Conservation (phyloP, 257 asterid species). For the Solanum corneliomulleri region DNA sequence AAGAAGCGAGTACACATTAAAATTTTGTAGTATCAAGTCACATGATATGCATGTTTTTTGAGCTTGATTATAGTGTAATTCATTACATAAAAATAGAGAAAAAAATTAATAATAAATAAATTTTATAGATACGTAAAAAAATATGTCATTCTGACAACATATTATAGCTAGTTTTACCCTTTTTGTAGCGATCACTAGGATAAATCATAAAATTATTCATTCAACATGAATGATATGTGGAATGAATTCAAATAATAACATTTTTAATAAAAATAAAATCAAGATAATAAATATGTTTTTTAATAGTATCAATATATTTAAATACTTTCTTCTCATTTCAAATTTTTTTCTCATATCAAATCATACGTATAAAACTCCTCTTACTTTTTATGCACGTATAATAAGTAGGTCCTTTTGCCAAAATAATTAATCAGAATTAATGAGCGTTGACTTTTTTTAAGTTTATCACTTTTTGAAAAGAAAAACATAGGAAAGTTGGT, state of each 20-base stretch:
- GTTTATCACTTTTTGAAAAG: background rate
- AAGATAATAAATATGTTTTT: background rate
- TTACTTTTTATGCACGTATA: background rate
- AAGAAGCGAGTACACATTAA: too few species aligned
- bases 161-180: too few species aligned
- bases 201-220: too few species aligned
- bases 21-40: background rate
- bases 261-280: background rate
- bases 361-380: background rate
- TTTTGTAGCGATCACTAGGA: background rate
- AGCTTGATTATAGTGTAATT: background rate
- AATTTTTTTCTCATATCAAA: background rate
- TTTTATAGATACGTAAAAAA: fast-evolving
- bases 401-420: background rate
- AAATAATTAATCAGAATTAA: background rate
- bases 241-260: too few species aligned
- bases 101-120: too few species aligned
- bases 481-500: background rate
- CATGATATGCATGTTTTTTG: too few species aligned
- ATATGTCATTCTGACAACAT: too few species aligned
- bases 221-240: background rate
- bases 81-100: background rate
- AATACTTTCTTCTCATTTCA: background rate
- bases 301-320: too few species aligned
- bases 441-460: background rate